Percentiles rank a stretch among this genome's conserved stretches.
Evolutionary conservation across 768 basidiomycete genomes (phyloP).

Genomic region (Russula dissimulans): DNA sequence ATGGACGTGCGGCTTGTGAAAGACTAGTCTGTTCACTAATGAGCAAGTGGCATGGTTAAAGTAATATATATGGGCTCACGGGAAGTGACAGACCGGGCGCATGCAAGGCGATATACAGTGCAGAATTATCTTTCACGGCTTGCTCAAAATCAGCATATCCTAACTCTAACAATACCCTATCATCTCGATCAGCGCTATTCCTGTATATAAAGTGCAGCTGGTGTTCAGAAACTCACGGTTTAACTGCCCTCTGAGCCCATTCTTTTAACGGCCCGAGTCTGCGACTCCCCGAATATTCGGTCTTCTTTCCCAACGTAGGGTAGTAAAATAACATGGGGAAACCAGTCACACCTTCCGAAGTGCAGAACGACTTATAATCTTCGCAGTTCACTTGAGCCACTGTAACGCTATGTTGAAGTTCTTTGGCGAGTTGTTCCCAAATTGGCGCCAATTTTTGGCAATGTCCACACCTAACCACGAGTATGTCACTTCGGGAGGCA

Average conservation of each 20-base stretch:
- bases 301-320: conserved; percentile 37
- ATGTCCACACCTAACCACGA: conserved; percentile 65
- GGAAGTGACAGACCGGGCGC: conserved; percentile 26
- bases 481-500: background rate
- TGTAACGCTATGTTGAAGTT: conserved; percentile 61
- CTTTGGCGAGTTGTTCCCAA: conserved; percentile 67
- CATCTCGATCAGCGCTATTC: background rate
- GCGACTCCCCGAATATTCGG: conserved; percentile 70
- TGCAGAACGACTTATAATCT: conserved; percentile 56
- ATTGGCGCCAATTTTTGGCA: conserved; percentile 88
- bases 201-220: background rate
- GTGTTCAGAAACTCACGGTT: conserved; percentile 45
- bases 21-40: conserved; percentile 37
- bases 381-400: conserved; percentile 91
- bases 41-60: background rate
- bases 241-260: conserved; percentile 69
- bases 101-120: conserved; percentile 53
- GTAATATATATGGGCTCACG: conserved; percentile 25
- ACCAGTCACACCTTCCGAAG: conserved; percentile 54
- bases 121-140: conserved; percentile 37
- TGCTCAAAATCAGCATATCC: conserved; percentile 36
- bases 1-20: conserved; percentile 43
- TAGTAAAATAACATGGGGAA: conserved; percentile 81
- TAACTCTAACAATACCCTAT: conserved; percentile 32
- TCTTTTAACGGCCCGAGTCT: conserved; percentile 59